Conservation (phyloP, 1,284 basidiomycete species). For the Cutaneotrichosporon sp. region DNA sequence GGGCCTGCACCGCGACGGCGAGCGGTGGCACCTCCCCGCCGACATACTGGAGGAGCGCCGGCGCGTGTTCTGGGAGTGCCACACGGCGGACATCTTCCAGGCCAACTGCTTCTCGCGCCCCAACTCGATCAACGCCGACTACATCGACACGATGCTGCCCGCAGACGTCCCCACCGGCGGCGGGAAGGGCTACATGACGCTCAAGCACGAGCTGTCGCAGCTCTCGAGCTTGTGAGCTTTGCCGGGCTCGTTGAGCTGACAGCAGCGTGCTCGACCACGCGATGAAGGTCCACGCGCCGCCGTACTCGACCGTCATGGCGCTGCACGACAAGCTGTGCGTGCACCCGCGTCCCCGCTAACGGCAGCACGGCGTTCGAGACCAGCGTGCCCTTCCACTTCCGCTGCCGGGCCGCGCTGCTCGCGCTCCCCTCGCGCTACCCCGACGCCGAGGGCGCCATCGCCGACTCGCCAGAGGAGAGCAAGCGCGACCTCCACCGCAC, state of each 20-base stretch:
- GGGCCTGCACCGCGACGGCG: constrained; percentile 46
- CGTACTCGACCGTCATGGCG: constrained; percentile 19
- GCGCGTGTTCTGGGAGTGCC: constrained; percentile 41
- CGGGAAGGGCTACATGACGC: constrained; percentile 21
- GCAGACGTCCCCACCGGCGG: not conserved
- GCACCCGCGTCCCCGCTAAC: not conserved
- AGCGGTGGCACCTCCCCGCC: constrained; percentile 36
- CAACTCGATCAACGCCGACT: constrained; percentile 23
- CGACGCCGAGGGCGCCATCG: constrained; percentile 18
- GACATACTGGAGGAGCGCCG: constrained; percentile 38
- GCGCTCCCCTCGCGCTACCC: constrained; percentile 26
- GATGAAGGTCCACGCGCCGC: constrained; percentile 16
- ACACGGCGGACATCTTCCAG: constrained; percentile 35
- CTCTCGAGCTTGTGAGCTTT: constrained; percentile 18
- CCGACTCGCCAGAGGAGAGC: constrained; percentile 23
- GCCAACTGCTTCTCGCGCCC: constrained; percentile 40
- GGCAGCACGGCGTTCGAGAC: constrained; percentile 25
- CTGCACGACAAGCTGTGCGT: constrained; percentile 28
- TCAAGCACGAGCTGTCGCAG: constrained; percentile 29
- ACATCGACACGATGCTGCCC: constrained; percentile 28
- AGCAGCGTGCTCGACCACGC: constrained; percentile 21
- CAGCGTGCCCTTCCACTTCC: constrained; percentile 25
- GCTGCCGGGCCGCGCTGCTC: constrained; percentile 28
- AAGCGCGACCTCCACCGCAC: constrained; percentile 26
- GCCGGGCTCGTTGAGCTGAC: not conserved